phyloP scores from a whole-genome alignment of 163 green algal genomes.

The Chlamydomonas reinhardtii region DNA sequence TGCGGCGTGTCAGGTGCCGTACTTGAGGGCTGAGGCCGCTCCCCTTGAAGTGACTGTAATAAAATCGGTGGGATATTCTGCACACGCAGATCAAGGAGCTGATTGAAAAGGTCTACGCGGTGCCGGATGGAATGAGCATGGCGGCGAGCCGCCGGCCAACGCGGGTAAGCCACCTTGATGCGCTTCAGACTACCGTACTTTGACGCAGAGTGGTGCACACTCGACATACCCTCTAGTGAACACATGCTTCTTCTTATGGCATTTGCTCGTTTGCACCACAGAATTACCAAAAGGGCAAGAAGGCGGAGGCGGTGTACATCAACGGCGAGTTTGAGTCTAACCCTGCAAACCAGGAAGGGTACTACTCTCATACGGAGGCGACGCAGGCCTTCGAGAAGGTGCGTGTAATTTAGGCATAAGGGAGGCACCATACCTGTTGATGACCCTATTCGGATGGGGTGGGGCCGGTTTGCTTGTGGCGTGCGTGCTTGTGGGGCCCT shows the following conservation, averaged over 20 bases:
- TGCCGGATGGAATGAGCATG: constrained; percentile 68
- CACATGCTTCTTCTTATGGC: too few relatives aligned
- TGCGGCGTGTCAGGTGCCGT: too few relatives aligned
- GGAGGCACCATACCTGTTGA: too few relatives aligned
- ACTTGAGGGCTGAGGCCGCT: too few relatives aligned
- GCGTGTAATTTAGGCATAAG: background rate
- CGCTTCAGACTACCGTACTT: too few relatives aligned
- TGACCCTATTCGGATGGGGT: too few relatives aligned
- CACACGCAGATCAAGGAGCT: constrained; percentile 63
- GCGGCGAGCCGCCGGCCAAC: constrained; percentile 45
- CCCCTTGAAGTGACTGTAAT: too few relatives aligned
- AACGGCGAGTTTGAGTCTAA: constrained; percentile 15
- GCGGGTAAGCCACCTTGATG: constrained; percentile 46
- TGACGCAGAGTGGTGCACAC: too few relatives aligned
- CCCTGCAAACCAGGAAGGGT: constrained; percentile 32
- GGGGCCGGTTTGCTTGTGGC: too few relatives aligned
- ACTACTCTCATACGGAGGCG: constrained; percentile 49
- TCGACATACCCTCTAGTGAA: too few relatives aligned
- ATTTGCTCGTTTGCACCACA: background rate
- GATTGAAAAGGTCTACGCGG: constrained; percentile 66
- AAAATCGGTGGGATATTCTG: too few relatives aligned
- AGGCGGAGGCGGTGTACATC: constrained; percentile 44
- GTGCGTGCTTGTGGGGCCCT: too few relatives aligned
- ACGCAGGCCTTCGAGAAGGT: constrained; percentile 58
- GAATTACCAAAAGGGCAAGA: constrained; percentile 33